These are phyloP conservation scores for Aspergillus flavus DNA, from an alignment of 2,329 filamentous ascomycete genomes.

Conservation along the genomic window DNA sequence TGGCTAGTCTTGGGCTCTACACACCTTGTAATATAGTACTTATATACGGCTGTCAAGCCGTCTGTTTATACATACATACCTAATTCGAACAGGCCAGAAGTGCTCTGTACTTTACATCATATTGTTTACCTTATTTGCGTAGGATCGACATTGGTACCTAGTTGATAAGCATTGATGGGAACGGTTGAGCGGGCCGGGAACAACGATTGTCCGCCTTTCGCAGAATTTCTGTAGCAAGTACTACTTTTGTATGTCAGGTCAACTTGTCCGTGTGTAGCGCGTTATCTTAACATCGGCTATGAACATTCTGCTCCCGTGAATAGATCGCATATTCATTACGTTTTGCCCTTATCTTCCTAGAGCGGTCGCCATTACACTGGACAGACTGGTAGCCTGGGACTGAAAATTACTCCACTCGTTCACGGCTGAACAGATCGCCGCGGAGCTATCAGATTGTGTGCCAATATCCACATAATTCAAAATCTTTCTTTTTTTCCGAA, in stretches of 20 bases:
- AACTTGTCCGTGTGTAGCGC: slow-evolving; percentile 11
- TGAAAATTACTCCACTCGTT: background rate
- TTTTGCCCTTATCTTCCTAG: background rate
- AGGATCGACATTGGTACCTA: background rate
- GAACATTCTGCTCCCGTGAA: slow-evolving; percentile 7
- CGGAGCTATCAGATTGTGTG: background rate
- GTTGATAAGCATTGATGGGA: background rate
- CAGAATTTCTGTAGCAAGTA: slow-evolving; percentile 33
- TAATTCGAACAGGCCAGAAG: slow-evolving; percentile 16
- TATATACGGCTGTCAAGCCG: slow-evolving; percentile 18
- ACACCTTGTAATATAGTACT: slow-evolving; percentile 39
- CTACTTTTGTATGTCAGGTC: slow-evolving; percentile 13
- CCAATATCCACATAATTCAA: background rate
- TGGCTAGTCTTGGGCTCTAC: slow-evolving; percentile 25
- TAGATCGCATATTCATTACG: background rate
- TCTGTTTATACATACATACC: slow-evolving; percentile 27
- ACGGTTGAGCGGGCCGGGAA: slow-evolving; percentile 21
- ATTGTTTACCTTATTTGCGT: background rate
- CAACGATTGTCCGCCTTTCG: slow-evolving; percentile 29
- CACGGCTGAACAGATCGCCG: background rate
- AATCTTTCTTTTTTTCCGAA: background rate
- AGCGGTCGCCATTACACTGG: background rate
- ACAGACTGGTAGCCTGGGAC: background rate
- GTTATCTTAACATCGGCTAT: slow-evolving; percentile 5
- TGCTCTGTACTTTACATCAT: slow-evolving; percentile 1